Base-by-base conservation (phyloP, 345 rosid genomes). In the Carallia pectinifolia region DNA sequence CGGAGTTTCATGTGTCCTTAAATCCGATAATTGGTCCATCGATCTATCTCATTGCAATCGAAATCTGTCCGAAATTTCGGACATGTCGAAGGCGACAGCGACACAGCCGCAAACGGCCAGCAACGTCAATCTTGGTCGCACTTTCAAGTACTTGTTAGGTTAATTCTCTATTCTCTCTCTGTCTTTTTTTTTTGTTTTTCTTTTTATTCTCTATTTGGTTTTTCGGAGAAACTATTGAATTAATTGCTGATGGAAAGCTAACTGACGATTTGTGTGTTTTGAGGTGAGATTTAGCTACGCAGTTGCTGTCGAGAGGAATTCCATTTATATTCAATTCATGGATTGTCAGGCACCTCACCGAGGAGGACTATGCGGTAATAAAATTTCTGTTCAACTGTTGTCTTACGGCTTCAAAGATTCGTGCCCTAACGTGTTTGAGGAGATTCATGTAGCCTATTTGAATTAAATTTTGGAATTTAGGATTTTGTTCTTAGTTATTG, bases 271-370 rank as follows among this genome's bases (percentile, higher is more conserved):
- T 54, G 23, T 33, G 10, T 60, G 10, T 17, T 15, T 40, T 37
- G 27, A 58, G 60, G 36, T 5, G 58, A 40, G 29, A 15, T 62
- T 62, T 55, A 87, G 94, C 90, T 69, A 89, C 98, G 2, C 97
- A 90, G 84, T 82, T 92, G 50, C 70, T 89, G 61, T 90, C 97
- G 33, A 85, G 97, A 75, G 95, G 95, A 77, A 91, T 91, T 65
- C 95, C 98, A 1, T 94, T 94, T 67, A 72, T 90, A 44, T 90
- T 92, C 83, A 95, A 90, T 77, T 84, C 90, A 2, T 92, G 96
- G 98, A 81, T 95, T 65, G 96, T 92, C 38, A 82, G 97, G 85
- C 90, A 83, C 81, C 90, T 90, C 55, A 81, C 90, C 0, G 85
- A 75, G 60, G 78, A 83, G 69, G 96, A 90, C 73, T 95, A 86